Base-by-base conservation (phyloP, 164 flowering plant genomes). In the Buxus sempervirens region DNA sequence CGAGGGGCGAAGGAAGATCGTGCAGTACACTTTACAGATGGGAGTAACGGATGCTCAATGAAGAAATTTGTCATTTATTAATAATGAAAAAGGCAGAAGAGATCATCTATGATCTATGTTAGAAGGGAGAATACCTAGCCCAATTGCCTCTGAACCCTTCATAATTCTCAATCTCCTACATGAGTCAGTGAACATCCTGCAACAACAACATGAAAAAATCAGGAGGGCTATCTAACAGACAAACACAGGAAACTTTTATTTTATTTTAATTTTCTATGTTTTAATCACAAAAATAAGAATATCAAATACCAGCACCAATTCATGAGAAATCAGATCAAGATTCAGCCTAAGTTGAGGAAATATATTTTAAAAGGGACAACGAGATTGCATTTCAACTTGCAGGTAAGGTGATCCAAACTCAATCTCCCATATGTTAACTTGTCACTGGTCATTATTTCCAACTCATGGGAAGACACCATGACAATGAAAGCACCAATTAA, bases 111-210 rank as follows among this genome's bases (percentile, higher is more conserved):
- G 74, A 13, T n/a, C 28, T 54, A 56, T n/a, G 23, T 24, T 56
- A 56, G 2, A 45, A 54, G 54, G 7, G 53, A 0, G 67, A 56
- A 26, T 83, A 87, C 94, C 92, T 72, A 91, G 75, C 53, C 97
- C 92, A 74, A 83, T 82, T 61, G 96, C 93, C 23, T 90, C 91
- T 19, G 91, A 82, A 58, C 93, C 84, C 77, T 88, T 90, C 90
- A 84, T 90, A 64, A 90, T 88, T 79, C 91, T 77, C 72, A 90
- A 68, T 75, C 89, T 84, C 76, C 62, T 81, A 53, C 92, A 88
- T 21, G 96, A 76, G 53, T 74, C 81, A 4, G 73, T 84, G 73
- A 90, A 90, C 93, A 90, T 90, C 66, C 96, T 90, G 82, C 72
- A 76, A 79, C 28, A 71, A 51, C 9, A 49, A 57, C 22, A 38